Evolutionary conservation across 192 early-diverging fungal genomes (phyloP).

Genomic region (Rhizoclosmatium globosum): DNA sequence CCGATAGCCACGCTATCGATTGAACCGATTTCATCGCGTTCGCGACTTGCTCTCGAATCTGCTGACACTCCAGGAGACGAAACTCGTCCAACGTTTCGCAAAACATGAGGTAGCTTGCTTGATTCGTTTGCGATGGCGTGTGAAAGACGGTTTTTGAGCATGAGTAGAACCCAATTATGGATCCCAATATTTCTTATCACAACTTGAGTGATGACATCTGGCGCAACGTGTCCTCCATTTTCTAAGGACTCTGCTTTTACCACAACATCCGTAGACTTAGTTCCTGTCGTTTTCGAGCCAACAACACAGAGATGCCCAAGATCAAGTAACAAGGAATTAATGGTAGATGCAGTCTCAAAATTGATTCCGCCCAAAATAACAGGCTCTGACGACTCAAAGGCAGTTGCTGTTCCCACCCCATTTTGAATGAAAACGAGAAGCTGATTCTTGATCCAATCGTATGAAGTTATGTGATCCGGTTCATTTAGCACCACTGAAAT

Average conservation of each 20-base stretch:
- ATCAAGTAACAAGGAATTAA: conserved; percentile 23
- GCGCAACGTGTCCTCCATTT: background rate
- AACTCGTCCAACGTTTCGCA: background rate
- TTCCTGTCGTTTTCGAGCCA: conserved; percentile 25
- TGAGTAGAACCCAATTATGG: conserved; percentile 26
- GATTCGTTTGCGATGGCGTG: conserved; percentile 10
- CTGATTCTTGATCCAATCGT: conserved; percentile 38
- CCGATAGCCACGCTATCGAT: background rate
- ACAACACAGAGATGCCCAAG: conserved; percentile 29
- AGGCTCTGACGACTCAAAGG: background rate
- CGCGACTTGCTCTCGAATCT: conserved; percentile 1
- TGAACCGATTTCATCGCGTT: background rate
- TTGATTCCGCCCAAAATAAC: conserved; percentile 32
- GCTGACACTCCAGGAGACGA: background rate
- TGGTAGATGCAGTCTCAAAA: conserved; percentile 3
- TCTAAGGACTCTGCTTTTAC: background rate
- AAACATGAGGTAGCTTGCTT: background rate
- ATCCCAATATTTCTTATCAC: conserved; percentile 32
- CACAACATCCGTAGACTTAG: background rate
- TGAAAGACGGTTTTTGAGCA: conserved; percentile 27
- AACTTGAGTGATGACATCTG: conserved; percentile 34
- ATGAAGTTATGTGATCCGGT: conserved; percentile 17
- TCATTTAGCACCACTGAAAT: conserved; percentile 35
- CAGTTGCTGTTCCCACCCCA: conserved; percentile 26
- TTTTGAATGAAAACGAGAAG: conserved; percentile 19